A percentile compares a stretch with the other conserved stretches of the same genome.
Evolutionary conservation across 2,329 filamentous ascomycete species (phyloP).

Genomic region (Microsporum audouinii): DNA sequence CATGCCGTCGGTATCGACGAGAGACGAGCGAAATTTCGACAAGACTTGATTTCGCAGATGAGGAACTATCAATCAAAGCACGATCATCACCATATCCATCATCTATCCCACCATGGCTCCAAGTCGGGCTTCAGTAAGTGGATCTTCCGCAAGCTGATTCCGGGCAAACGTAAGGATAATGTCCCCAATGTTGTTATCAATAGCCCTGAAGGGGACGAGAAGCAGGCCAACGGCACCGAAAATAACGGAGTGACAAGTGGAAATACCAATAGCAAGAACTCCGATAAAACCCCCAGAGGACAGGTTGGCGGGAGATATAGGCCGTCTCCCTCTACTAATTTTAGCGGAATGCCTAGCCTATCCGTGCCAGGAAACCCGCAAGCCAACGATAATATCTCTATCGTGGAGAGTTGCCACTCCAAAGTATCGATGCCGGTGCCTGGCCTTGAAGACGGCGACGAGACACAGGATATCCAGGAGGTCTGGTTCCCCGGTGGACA

Average conservation of each 20-base stretch:
- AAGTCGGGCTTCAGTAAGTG: background rate
- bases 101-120: background rate
- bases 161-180: background rate
- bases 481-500: constrained; percentile 48
- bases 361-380: background rate
- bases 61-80: background rate
- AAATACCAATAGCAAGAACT: background rate
- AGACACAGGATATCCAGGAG: constrained; percentile 38
- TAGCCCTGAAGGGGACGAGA: background rate
- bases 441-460: constrained; percentile 11
- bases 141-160: constrained; percentile 2
- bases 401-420: constrained; percentile 1
- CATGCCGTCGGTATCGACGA: constrained; percentile 46
- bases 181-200: constrained; percentile 1
- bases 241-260: background rate
- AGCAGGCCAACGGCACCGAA: background rate
- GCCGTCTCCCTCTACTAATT: background rate
- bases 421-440: background rate
- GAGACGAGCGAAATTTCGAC: constrained; percentile 45
- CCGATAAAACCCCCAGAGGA: background rate
- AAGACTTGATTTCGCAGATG: constrained; percentile 33
- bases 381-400: constrained; percentile 3
- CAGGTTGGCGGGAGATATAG: background rate
- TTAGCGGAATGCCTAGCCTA: background rate
- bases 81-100: background rate